Percentiles rank a stretch among this genome's conserved stretches.
Conservation (phyloP, 2,329 filamentous ascomycete genomes). For the Saccharata proteae region DNA sequence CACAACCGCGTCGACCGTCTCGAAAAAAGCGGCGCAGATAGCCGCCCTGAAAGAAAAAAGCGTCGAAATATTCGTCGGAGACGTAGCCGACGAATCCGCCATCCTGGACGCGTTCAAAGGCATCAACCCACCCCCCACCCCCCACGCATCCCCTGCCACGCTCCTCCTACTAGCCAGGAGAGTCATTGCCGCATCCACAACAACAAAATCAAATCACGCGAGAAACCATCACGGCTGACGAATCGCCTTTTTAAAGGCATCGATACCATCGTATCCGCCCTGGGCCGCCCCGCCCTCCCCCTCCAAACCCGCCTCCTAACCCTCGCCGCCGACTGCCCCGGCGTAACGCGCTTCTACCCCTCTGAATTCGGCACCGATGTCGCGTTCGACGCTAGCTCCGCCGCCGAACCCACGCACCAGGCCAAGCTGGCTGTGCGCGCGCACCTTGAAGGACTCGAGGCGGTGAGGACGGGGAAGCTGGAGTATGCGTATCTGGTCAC, state of each 20-base stretch:
- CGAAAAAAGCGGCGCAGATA: slow-evolving; percentile 38
- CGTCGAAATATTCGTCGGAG: slow-evolving; percentile 44
- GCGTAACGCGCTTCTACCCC: slow-evolving; percentile 52
- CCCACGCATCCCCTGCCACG: neutral
- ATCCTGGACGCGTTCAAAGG: slow-evolving; percentile 45
- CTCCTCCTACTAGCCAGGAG: neutral
- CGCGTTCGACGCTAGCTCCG: slow-evolving; percentile 43
- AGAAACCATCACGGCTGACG: slow-evolving; percentile 1
- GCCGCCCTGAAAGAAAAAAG: slow-evolving; percentile 34
- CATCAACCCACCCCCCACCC: slow-evolving; percentile 12
- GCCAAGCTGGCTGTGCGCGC: slow-evolving; percentile 56
- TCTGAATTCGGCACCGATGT: slow-evolving; percentile 58
- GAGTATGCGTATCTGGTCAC: slow-evolving; percentile 58
- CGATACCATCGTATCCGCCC: slow-evolving; percentile 53
- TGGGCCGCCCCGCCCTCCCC: slow-evolving; percentile 51
- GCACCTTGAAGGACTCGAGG: slow-evolving; percentile 28
- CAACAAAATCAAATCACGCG: no score
- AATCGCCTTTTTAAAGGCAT: slow-evolving; percentile 32
- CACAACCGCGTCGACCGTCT: slow-evolving; percentile 42
- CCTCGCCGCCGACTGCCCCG: slow-evolving; percentile 42
- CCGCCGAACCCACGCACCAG: slow-evolving; percentile 55
- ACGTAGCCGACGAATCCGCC: slow-evolving; percentile 40
- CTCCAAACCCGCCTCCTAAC: slow-evolving; percentile 50
- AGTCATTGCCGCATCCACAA: neutral
- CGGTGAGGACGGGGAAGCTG: slow-evolving; percentile 19